Conservation (phyloP, 1,284 basidiomycete species). For the Sparassis latifolia region DNA sequence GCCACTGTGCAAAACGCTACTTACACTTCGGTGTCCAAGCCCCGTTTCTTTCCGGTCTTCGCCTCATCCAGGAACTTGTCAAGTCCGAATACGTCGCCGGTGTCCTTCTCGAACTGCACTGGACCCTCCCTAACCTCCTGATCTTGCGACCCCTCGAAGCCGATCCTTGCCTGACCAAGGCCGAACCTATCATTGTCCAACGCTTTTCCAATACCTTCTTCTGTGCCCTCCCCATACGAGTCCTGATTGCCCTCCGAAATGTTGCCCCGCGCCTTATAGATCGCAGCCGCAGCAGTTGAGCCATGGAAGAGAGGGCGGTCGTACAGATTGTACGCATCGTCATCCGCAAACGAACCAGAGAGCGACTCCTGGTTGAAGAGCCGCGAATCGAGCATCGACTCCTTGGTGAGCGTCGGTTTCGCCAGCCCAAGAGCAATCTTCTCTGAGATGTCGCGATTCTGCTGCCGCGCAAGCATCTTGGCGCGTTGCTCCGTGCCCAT, state of each 20-base stretch:
- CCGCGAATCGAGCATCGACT: slow-evolving; percentile 94
- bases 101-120: slow-evolving; percentile 99
- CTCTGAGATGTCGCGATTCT: slow-evolving; percentile 98
- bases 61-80: slow-evolving; percentile 97
- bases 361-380: slow-evolving; percentile 96
- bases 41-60: slow-evolving; percentile 88
- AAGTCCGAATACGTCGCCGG: slow-evolving; percentile 94
- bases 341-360: slow-evolving; percentile 78
- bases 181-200: slow-evolving; percentile 93
- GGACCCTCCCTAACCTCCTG: slow-evolving; percentile 86
- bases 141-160: slow-evolving; percentile 84
- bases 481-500: slow-evolving; percentile 98
- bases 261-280: slow-evolving; percentile 90
- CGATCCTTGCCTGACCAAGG: slow-evolving; percentile 78
- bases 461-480: slow-evolving; percentile 90
- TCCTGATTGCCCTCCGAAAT: slow-evolving; percentile 83
- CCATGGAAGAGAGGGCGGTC: slow-evolving; percentile 96
- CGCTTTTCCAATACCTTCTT: slow-evolving; percentile 87
- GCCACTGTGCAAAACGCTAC: slow-evolving; percentile 24
- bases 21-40: slow-evolving; percentile 71
- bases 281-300: slow-evolving; percentile 92
- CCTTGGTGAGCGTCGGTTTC: slow-evolving; percentile 92
- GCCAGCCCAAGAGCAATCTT: slow-evolving; percentile 97
- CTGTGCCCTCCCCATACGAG: slow-evolving; percentile 88
- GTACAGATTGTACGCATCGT: slow-evolving; percentile 91